Percentiles rank a stretch among this genome's conserved stretches.
Conservation (phyloP, 208 protist genomes). For the Porcisia deanei region DNA sequence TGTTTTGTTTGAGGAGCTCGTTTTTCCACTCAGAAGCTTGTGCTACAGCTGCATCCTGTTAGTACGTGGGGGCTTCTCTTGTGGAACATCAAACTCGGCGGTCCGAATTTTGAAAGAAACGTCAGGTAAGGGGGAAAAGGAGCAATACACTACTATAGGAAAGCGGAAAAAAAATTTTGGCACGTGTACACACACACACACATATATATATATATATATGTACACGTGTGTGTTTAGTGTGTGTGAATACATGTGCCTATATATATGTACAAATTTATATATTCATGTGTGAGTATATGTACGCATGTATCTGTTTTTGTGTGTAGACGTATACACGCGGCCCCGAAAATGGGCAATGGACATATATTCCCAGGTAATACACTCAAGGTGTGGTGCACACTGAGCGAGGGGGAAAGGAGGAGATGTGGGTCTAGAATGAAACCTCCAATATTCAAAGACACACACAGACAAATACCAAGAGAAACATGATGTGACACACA, state of each 20-base stretch:
- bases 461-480: neutral
- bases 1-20: neutral
- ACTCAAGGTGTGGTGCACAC: neutral
- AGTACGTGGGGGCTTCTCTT: neutral
- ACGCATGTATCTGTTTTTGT: too few relatives aligned
- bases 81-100: neutral
- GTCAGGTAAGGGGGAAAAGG: neutral
- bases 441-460: neutral
- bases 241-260: too few relatives aligned
- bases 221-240: too few relatives aligned
- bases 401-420: neutral
- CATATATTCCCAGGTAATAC: too few relatives aligned
- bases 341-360: too few relatives aligned
- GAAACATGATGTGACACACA: conserved; percentile 1
- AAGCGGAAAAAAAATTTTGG: too few relatives aligned
- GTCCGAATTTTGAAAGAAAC: neutral
- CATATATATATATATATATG: too few relatives aligned
- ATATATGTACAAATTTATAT: too few relatives aligned
- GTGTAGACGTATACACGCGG: too few relatives aligned
- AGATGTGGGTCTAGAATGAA: too few relatives aligned
- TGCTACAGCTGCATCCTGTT: neutral
- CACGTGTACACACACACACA: too few relatives aligned
- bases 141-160: neutral
- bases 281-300: too few relatives aligned
- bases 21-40: neutral